These are phyloP conservation scores for Saitozyma sp. DNA, from an alignment of 768 basidiomycete genomes.

Conservation along the genomic window DNA sequence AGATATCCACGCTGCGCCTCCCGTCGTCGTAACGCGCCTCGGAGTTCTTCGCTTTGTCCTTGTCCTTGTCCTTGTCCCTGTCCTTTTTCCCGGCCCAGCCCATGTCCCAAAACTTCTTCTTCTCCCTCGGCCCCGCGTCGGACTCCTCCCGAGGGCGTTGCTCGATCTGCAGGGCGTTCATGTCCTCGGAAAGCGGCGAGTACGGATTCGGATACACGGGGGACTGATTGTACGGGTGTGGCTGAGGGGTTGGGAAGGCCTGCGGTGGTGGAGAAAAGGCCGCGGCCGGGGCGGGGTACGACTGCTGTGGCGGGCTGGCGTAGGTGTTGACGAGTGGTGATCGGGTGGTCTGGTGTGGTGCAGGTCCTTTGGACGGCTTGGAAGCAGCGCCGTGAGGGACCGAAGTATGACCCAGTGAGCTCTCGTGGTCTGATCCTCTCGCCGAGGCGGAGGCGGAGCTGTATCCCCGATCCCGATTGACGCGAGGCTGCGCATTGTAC, in stretches of 20 bases:
- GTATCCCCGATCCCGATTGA: constrained; percentile 22
- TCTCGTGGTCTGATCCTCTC: constrained; percentile 19
- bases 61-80: constrained; percentile 12
- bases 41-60: not conserved
- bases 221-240: constrained; percentile 10
- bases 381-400: constrained; percentile 7
- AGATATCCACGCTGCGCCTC: constrained; percentile 7
- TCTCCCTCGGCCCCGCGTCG: constrained; percentile 23
- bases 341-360: constrained; percentile 13
- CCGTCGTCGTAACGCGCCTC: constrained; percentile 2
- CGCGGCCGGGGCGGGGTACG: not conserved
- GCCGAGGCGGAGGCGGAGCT: constrained; percentile 22
- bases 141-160: constrained; percentile 3
- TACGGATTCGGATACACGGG: constrained; percentile 3
- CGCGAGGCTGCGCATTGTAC: not conserved
- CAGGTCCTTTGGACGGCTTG: constrained; percentile 8
- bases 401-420: constrained; percentile 5
- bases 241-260: constrained; percentile 29
- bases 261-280: constrained; percentile 7
- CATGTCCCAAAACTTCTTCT: constrained; percentile 41
- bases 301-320: not conserved
- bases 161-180: constrained; percentile 1
- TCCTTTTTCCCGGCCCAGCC: constrained; percentile 20
- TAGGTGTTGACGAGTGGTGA: constrained; percentile 34
- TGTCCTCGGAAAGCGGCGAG: constrained; percentile 14